A percentile compares a stretch with the other conserved stretches of the same genome.
These are phyloP conservation scores for Phyllachora maydis DNA, from an alignment of 2,329 filamentous ascomycete species.

Conservation along the genomic window DNA sequence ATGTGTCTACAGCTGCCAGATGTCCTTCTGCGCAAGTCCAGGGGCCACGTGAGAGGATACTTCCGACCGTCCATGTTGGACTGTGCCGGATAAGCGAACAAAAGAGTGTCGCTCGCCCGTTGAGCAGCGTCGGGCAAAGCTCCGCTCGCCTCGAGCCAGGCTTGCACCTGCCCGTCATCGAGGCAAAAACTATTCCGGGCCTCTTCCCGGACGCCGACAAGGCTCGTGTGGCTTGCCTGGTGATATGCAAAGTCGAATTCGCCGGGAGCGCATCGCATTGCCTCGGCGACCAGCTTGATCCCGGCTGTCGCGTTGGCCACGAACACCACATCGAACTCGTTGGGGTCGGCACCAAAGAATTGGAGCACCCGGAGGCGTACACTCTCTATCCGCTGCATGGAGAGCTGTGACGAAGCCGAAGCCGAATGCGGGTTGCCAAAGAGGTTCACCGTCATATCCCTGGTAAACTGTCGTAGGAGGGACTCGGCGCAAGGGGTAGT, in stretches of 20 bases:
- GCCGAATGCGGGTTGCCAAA: conserved; percentile 88
- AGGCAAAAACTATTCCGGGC: conserved; percentile 47
- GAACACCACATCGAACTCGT: conserved; percentile 73
- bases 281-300: conserved; percentile 70
- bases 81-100: conserved; percentile 74
- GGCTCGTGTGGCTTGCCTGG: conserved; percentile 64
- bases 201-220: conserved; percentile 62
- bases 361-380: conserved; percentile 47
- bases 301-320: conserved; percentile 83
- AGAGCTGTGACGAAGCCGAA: conserved; percentile 60
- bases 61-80: conserved; percentile 80
- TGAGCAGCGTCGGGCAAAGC: conserved; percentile 9
- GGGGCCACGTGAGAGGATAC: conserved; percentile 30
- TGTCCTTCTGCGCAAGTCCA: conserved; percentile 5
- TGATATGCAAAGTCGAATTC: conserved; percentile 77
- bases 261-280: conserved; percentile 42
- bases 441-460: conserved; percentile 58
- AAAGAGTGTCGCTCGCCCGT: conserved; percentile 11
- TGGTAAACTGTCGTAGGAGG: conserved; percentile 57
- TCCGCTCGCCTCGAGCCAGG: conserved; percentile 33
- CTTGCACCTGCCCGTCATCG: conserved; percentile 36
- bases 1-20: conserved; percentile 10
- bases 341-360: conserved; percentile 66
- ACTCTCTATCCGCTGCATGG: conserved; percentile 56
- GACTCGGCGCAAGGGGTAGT: conserved; percentile 70